Evolutionary conservation across 192 early-diverging fungal genomes (phyloP).

Genomic region (Dissophora ornata): DNA sequence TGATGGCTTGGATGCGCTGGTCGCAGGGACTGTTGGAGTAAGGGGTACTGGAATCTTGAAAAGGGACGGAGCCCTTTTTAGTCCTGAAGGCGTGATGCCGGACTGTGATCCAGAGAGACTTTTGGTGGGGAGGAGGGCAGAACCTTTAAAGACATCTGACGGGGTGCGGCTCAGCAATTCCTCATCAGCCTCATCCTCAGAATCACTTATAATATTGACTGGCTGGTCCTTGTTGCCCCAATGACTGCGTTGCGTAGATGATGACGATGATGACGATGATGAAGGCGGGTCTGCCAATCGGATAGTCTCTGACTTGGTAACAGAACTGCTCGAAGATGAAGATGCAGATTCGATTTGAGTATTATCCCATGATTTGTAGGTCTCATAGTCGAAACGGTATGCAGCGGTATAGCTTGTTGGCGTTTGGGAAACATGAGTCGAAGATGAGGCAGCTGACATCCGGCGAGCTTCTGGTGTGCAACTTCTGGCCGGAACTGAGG

Average conservation of each 20-base stretch:
- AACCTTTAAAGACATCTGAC: too few relatives aligned
- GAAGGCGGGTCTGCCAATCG: too few relatives aligned
- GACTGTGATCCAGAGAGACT: too few relatives aligned
- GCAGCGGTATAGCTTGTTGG: too few relatives aligned
- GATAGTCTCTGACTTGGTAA: background rate
- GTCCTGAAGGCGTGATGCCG: background rate
- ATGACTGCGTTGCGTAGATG: background rate
- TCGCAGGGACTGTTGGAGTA: background rate
- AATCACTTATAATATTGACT: constrained; percentile 8
- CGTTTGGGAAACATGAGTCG: too few relatives aligned
- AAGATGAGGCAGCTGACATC: too few relatives aligned
- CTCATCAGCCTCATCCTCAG: constrained; percentile 1
- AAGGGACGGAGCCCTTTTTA: background rate
- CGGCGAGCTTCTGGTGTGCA: too few relatives aligned
- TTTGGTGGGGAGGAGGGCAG: background rate
- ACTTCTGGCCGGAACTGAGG: too few relatives aligned
- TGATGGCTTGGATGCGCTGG: background rate
- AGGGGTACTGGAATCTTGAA: background rate
- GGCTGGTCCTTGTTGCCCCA: constrained; percentile 8
- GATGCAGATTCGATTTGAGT: too few relatives aligned
- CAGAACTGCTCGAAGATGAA: too few relatives aligned
- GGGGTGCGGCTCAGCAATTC: background rate
- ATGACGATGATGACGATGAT: background rate
- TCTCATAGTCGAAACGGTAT: too few relatives aligned
- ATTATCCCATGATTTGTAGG: too few relatives aligned